Evolutionary conservation across 2,329 filamentous ascomycete species (phyloP), one percentile per base, ranked within the genome.

Genomic region (Fusarium sp.): DNA sequence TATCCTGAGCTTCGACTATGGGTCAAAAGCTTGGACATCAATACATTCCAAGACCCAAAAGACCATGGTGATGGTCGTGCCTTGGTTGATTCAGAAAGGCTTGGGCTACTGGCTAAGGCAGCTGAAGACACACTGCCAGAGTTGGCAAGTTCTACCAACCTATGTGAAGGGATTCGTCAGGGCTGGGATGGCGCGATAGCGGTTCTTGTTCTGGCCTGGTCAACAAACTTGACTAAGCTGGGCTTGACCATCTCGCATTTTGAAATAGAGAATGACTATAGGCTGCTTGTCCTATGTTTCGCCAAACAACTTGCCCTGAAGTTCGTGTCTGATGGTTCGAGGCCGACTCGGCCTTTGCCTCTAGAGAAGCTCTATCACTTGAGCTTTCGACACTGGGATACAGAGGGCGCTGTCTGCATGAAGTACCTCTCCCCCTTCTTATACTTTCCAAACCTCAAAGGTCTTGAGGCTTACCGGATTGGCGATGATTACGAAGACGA

Each of bases 11-110:
- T 55, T 11, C 57, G 47, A 5, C 11, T 18, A 0, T 41, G 37
- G 15, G 57, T 56, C 4, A 36, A 2, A 18, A 56, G 26, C n/a
- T 11, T 62, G 5, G 18, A 52, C 2, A 33, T 62, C 2, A 16
- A 34, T 2, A 15, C 1, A 2, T 30, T 40, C 1, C 28, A 37
- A 6, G 3, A 8, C 2, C 1, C 2, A 4, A 0, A 2, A 5
- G 37, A 42, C 2, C 26, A n/a, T 5, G 12, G 34, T 1, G 4
- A 34, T 0, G 12, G n/a, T n/a, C 34, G 15, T 1, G 2, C 23
- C 13, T 15, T 13, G 4, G 13, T 62, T 12, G 4, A 20, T 1
- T 8, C 6, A 1, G 36, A 62, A 1, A 47, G 30, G 0, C 41
- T 62, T 3, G 46, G 28, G 5, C 16, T 47, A 7, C 57, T 62